Evolutionary conservation across 2,329 filamentous ascomycete species (phyloP).

Genomic region (Pyricularia grisea): DNA sequence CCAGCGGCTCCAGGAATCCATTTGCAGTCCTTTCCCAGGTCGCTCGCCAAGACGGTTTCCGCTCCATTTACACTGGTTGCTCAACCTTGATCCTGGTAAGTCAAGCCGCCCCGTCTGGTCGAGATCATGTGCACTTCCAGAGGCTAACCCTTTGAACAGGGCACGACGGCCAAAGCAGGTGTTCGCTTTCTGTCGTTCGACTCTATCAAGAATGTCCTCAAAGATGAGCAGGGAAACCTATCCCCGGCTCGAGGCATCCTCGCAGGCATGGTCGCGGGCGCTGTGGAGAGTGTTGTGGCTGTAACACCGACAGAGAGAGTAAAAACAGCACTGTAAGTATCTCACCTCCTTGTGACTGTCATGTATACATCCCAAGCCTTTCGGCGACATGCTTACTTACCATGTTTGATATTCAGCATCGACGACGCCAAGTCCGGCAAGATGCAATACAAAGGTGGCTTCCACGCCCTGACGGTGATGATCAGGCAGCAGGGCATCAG

Average conservation of each 20-base stretch:
- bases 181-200: slow-evolving; percentile 60
- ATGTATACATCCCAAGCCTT: neutral
- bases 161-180: slow-evolving; percentile 54
- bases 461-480: slow-evolving; percentile 23
- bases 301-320: slow-evolving; percentile 61
- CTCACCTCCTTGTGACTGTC: neutral
- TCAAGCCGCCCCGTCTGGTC: neutral
- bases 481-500: slow-evolving; percentile 27
- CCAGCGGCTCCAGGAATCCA: slow-evolving; percentile 35
- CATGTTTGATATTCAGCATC: slow-evolving; percentile 15
- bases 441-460: slow-evolving; percentile 19
- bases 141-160: slow-evolving; percentile 15
- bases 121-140: neutral
- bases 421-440: slow-evolving; percentile 22
- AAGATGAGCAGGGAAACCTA: slow-evolving; percentile 46
- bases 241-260: slow-evolving; percentile 47
- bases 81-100: slow-evolving; percentile 41
- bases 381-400: neutral
- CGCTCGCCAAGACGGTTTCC: slow-evolving; percentile 43
- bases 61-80: slow-evolving; percentile 55
- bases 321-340: slow-evolving; percentile 48
- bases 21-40: slow-evolving; percentile 46
- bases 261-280: slow-evolving; percentile 54
- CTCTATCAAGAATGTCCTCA: slow-evolving; percentile 47
- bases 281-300: slow-evolving; percentile 51